phyloP scores from a whole-genome alignment of 139 green algal genomes.

The Haematococcus lacustris region DNA sequence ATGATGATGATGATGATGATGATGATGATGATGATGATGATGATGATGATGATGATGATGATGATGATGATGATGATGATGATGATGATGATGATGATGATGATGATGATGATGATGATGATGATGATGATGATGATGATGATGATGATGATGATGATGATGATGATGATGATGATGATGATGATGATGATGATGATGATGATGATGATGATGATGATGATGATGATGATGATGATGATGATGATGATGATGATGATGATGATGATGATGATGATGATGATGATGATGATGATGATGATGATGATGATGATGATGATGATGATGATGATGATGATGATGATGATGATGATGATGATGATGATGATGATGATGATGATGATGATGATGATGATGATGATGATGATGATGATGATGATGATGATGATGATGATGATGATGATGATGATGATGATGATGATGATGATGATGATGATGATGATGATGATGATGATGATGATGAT shows the following conservation, averaged over 20 bases:
- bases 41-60: slow-evolving; percentile 3
- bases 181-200: slow-evolving; percentile 4
- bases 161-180: slow-evolving; percentile 3
- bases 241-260: slow-evolving; percentile 4
- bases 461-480: slow-evolving; percentile 3
- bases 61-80: slow-evolving; percentile 4
- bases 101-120: slow-evolving; percentile 3
- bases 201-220: slow-evolving; percentile 3
- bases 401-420: slow-evolving; percentile 3
- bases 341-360: slow-evolving; percentile 3
- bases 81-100: slow-evolving; percentile 3
- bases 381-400: slow-evolving; percentile 3
- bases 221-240: slow-evolving; percentile 3
- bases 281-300: slow-evolving; percentile 3
- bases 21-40: slow-evolving; percentile 3
- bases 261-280: slow-evolving; percentile 3
- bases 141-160: slow-evolving; percentile 3
- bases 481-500: slow-evolving; percentile 4
- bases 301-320: slow-evolving; percentile 4
- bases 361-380: slow-evolving; percentile 4
- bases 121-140: slow-evolving; percentile 4
- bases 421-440: slow-evolving; percentile 4
- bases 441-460: slow-evolving; percentile 3
- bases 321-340: slow-evolving; percentile 3
- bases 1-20: slow-evolving; percentile 4